phyloP scores from a whole-genome alignment of 2,329 filamentous ascomycete species.

The Metarhizium guizhouense region DNA sequence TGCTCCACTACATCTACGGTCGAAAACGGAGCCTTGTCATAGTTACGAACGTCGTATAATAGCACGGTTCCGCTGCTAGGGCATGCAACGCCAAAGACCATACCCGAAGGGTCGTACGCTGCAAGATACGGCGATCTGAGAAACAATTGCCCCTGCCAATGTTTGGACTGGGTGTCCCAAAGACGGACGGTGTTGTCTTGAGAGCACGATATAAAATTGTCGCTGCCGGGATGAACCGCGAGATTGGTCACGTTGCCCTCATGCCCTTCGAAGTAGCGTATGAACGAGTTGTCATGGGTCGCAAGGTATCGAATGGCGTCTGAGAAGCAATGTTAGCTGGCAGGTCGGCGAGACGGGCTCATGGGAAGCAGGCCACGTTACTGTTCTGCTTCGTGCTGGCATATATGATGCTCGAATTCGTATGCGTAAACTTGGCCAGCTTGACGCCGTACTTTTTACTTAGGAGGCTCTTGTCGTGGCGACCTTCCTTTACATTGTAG shows the following conservation, averaged over 20 bases:
- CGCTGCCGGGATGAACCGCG: conserved; percentile 73
- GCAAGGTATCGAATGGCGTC: conserved; percentile 80
- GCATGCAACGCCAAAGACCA: conserved; percentile 82
- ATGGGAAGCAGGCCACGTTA: conserved; percentile 25
- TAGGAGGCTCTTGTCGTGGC: conserved; percentile 78
- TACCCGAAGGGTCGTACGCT: conserved; percentile 86
- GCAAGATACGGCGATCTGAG: conserved; percentile 74
- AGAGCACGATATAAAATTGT: conserved; percentile 87
- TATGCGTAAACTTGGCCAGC: conserved; percentile 88
- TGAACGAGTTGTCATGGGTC: conserved; percentile 92
- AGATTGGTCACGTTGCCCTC: conserved; percentile 76
- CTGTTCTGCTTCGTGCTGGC: conserved; percentile 91
- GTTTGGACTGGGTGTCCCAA: conserved; percentile 78
- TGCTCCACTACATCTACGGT: conserved; percentile 69
- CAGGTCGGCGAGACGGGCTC: not conserved
- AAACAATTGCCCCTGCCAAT: conserved; percentile 71
- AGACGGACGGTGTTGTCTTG: conserved; percentile 85
- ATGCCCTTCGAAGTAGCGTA: conserved; percentile 93
- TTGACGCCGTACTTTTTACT: conserved; percentile 97
- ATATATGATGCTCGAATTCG: conserved; percentile 84
- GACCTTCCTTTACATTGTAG: conserved; percentile 87
- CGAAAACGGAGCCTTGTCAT: conserved; percentile 81
- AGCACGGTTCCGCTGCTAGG: conserved; percentile 71
- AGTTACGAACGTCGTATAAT: conserved; percentile 90
- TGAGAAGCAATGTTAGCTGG: conserved; percentile 19